These are phyloP conservation scores for Cryphonectria parasitica DNA, from an alignment of 2,329 filamentous ascomycete genomes.

Conservation along the genomic window DNA sequence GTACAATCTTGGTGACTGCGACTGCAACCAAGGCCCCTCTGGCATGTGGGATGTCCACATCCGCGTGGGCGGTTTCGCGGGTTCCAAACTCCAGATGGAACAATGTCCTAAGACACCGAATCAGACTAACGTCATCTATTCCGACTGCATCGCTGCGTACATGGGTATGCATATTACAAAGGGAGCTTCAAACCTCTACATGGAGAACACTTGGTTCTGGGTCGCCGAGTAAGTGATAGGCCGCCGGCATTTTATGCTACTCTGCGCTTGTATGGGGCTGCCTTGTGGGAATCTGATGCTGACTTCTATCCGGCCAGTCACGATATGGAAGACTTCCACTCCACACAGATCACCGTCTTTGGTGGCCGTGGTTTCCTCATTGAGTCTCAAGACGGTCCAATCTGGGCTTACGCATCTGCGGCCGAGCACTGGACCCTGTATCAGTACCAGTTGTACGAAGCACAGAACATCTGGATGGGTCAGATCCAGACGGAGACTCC, in stretches of 20 bases:
- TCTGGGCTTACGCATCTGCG: constrained; percentile 68
- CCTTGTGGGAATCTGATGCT: not conserved
- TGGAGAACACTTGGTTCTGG: constrained; percentile 58
- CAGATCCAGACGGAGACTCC: constrained; percentile 72
- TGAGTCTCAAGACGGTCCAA: constrained; percentile 45
- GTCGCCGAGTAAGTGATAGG: constrained; percentile 39
- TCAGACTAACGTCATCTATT: constrained; percentile 32
- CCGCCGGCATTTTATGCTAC: not conserved
- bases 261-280: not conserved
- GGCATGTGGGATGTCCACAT: constrained; percentile 78
- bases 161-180: constrained; percentile 48
- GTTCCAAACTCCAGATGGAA: constrained; percentile 68
- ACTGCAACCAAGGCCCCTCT: constrained; percentile 40
- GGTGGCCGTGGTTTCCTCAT: constrained; percentile 54
- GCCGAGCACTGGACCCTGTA: constrained; percentile 70
- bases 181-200: constrained; percentile 43
- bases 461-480: constrained; percentile 65
- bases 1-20: constrained; percentile 64
- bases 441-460: constrained; percentile 67
- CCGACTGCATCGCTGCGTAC: constrained; percentile 43
- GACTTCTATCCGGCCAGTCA: constrained; percentile 37
- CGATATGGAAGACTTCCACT: constrained; percentile 51
- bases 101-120: constrained; percentile 63
- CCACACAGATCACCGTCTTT: constrained; percentile 53
- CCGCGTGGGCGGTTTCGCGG: constrained; percentile 72